phyloP scores from a whole-genome alignment of 345 rosid genomes.

The Dimocarpus longan region DNA sequence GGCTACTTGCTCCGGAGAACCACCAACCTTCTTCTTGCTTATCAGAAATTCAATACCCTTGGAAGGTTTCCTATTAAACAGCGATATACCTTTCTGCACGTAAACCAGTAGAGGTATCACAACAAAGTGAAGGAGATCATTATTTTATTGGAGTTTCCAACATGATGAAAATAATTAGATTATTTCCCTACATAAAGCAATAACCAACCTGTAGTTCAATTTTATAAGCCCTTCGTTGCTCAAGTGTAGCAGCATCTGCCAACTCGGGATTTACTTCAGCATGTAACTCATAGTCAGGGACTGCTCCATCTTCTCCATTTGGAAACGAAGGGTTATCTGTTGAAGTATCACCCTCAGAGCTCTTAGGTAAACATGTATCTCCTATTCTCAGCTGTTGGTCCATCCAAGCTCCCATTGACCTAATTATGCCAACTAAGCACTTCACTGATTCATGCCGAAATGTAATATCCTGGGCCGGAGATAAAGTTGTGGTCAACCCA shows the following conservation, averaged over 20 bases:
- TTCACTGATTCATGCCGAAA: conserved; percentile 94
- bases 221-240: conserved; percentile 88
- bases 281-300: conserved; percentile 67
- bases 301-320: conserved; percentile 65
- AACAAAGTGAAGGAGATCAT: conserved; percentile 11
- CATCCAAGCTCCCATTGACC: conserved; percentile 96
- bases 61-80: conserved; percentile 87
- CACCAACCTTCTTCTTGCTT: conserved; percentile 67
- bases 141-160: background rate
- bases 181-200: conserved; percentile 21
- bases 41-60: conserved; percentile 89
- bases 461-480: conserved; percentile 80
- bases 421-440: conserved; percentile 84
- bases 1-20: conserved; percentile 83
- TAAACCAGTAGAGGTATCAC: conserved; percentile 38
- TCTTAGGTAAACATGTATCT: conserved; percentile 58
- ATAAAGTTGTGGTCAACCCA: conserved; percentile 85
- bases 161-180: background rate
- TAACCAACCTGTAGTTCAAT: conserved; percentile 84
- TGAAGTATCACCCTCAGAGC: conserved; percentile 53
- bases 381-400: conserved; percentile 74
- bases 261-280: conserved; percentile 65
- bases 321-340: conserved; percentile 46
- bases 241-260: conserved; percentile 82
- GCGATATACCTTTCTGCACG: conserved; percentile 86